phyloP scores from a whole-genome alignment of 2,329 filamentous ascomycete species.

The Penicillium sp. region DNA sequence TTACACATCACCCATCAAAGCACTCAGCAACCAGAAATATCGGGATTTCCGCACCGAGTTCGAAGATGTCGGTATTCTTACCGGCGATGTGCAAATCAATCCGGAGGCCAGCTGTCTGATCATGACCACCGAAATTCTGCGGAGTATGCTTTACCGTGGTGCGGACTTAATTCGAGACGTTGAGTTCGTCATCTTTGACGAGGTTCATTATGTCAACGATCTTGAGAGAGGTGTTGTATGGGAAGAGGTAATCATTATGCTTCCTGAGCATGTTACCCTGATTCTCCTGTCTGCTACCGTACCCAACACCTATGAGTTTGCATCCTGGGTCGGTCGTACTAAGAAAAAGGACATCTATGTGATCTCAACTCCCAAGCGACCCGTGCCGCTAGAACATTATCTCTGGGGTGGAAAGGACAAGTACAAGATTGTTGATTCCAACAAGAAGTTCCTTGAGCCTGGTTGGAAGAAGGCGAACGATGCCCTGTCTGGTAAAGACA shows the following conservation, averaged over 20 bases:
- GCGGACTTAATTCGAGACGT: constrained; percentile 96
- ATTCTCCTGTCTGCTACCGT: constrained; percentile 96
- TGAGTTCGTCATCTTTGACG: constrained; percentile 98
- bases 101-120: constrained; percentile 97
- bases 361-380: constrained; percentile 93
- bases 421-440: constrained; percentile 89
- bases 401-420: constrained; percentile 93
- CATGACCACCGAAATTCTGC: constrained; percentile 97
- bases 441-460: constrained; percentile 87
- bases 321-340: constrained; percentile 95
- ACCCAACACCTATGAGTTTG: constrained; percentile 96
- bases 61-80: constrained; percentile 94
- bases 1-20: constrained; percentile 98
- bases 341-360: constrained; percentile 99
- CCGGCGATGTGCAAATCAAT: constrained; percentile 96
- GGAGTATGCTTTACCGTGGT: constrained; percentile 96
- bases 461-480: constrained; percentile 95
- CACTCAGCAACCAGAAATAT: constrained; percentile 97
- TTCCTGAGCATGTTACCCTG: constrained; percentile 93
- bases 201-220: constrained; percentile 98
- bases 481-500: constrained; percentile 74
- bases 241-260: constrained; percentile 99
- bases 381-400: constrained; percentile 92
- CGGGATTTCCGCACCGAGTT: constrained; percentile 88
- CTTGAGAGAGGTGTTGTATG: constrained; percentile 94